Base-by-base conservation (phyloP, 345 rosid genomes). In the Euphorbia peplus region DNA sequence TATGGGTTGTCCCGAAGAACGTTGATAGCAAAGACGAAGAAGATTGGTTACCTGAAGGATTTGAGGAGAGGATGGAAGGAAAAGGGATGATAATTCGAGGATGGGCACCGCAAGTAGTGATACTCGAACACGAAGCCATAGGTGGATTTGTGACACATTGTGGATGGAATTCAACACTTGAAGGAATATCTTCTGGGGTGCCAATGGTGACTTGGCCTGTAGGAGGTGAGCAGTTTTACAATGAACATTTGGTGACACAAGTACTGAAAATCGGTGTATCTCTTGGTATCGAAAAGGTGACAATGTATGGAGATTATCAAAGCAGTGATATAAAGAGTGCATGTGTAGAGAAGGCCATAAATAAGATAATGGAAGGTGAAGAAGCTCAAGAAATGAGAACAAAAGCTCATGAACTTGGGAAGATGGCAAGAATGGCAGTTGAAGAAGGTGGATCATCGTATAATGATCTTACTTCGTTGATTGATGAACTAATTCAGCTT, bases 141-240 rank as follows among this genome's bases (percentile, higher is more conserved):
- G 80, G 80, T 0, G 83, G 75, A 29, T 76, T 83, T 32, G 57
- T 83, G 69, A 83, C 81, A 12, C 87, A 81, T 51, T 80, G 82
- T 13, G 80, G 82, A 19, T 78, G 87, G 81, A 81, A 77, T 67
- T 81, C 85, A 8, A 70, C 64, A 4, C 64, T 80, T 0, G 84
- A 84, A 22, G 76, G 64, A 1, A 4, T 82, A 19, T 21, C 75
- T 0, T 73, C 84, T 0, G 86, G 85, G 4, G 57, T 57, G 42
- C 79, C 84, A 25, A 76, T 82, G 86, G 77, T 68, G 19, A 84
- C 86, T 3, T 78, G 84, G 88, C 84, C 81, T 0, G 35, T 73
- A 2, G 39, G 18, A 0, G 76, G 71, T 1, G 81, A 82, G 75
- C 85, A 79, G 54, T 79, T 81, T 52, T 75, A 64, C 66, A 84